Evolutionary conservation across 495 filamentous ascomycete species (phyloP).

Genomic region (Hypoxylon intermedium): DNA sequence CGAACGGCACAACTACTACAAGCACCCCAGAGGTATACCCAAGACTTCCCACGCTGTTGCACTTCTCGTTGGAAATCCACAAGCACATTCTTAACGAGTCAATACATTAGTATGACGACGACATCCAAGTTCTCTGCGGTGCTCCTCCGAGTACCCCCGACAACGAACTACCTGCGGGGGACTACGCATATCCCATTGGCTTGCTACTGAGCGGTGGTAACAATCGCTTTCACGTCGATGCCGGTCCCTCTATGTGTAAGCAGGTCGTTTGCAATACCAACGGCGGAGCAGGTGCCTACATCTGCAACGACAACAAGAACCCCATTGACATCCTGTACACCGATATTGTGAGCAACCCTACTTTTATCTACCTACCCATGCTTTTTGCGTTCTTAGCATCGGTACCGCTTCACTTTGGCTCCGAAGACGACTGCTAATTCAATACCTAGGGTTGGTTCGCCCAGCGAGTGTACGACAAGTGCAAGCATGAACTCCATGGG

Average conservation of each 20-base stretch:
- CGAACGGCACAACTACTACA: too few species aligned
- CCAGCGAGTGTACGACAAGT: slow-evolving; percentile 27
- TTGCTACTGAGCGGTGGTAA: slow-evolving; percentile 9
- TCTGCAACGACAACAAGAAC: slow-evolving; percentile 27
- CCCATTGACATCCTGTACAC: slow-evolving; percentile 10
- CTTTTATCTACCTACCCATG: background rate
- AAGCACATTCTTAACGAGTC: background rate
- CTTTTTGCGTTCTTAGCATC: background rate
- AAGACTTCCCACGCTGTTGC: background rate
- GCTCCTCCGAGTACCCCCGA: slow-evolving; percentile 9
- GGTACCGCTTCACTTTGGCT: background rate
- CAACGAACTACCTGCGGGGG: slow-evolving; percentile 4
- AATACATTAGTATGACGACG: slow-evolving; percentile 14
- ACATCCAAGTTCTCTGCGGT: slow-evolving; percentile 23
- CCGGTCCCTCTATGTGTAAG: slow-evolving; percentile 20
- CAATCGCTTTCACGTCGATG: slow-evolving; percentile 9
- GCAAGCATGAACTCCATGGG: slow-evolving; percentile 16
- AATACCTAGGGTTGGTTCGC: slow-evolving; percentile 24
- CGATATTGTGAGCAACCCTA: slow-evolving; percentile 29
- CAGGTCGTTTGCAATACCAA: slow-evolving; percentile 10
- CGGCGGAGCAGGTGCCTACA: slow-evolving; percentile 21
- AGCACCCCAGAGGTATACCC: background rate
- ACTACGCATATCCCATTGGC: slow-evolving; percentile 30
- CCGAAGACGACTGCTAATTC: slow-evolving; percentile 1
- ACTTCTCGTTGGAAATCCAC: background rate